Base-by-base conservation (phyloP, 2,329 filamentous ascomycete genomes). In the Diaporthe capsici region DNA sequence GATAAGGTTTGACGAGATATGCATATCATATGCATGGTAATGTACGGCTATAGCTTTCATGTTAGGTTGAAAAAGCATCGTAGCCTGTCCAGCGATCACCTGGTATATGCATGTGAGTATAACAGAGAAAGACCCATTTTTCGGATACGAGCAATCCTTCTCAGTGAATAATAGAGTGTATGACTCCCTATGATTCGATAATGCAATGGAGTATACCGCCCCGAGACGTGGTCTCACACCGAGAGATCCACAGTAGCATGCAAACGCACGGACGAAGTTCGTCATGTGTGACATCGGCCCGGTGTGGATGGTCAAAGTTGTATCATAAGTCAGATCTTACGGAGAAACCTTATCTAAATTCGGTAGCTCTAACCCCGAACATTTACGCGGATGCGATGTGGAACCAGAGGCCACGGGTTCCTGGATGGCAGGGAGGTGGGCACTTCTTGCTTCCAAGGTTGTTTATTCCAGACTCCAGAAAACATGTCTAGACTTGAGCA, bases 311-410 rank as follows among this genome's bases (percentile, higher is more conserved):
- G 31, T 55, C 20, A 20, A 22, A 28, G 25, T 15, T 53, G 65
- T 68, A 68, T 39, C 47, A 68, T 68, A 68, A 68, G 47, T 68
- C 65, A 68, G 65, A 53, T 68, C 65, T 39, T 68, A 53, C 65
- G 25, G 47, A 68, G 65, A 53, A 68, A 68, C 65, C n/a, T 39
- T 68, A 42, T 68, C 47, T 37, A 51, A 68, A 68, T 68, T 15
- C 34, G 34, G 47, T 39, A 51, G 47, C 28, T 39, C 7, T 28
- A 22, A 2, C 63, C 63, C n/a, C 31, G 47, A 53, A 53, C 22
- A 37, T 51, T 39, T 67, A 25, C 44, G 63, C 28, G 20, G 63
- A 17, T 51, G 31, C 17, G 25, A n/a, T 37, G 12, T 22, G 28
- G 28, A 7, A n/a, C 20, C 12, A 39, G 12, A 1, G 13, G 22